Base-by-base conservation (phyloP, 2,329 filamentous ascomycete genomes). In the Aspergillus fumigatiaffinis region DNA sequence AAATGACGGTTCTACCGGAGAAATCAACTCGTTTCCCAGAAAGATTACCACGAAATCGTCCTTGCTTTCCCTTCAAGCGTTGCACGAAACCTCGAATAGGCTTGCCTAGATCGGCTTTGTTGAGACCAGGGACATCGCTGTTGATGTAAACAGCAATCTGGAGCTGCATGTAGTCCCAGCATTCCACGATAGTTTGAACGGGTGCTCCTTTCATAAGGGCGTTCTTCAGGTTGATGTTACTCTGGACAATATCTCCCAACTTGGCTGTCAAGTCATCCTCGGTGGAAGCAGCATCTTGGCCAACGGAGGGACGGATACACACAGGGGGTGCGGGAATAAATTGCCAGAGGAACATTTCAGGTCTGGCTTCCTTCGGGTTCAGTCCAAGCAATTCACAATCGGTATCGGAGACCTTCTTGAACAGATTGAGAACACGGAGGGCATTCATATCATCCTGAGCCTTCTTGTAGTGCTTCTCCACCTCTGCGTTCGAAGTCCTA, bases 11-110 rank as follows among this genome's bases (percentile, higher is more conserved):
- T 73, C 94, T 87, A 20, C 92, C 94, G 10, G 94, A 99, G 75
- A 97, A 99, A 72, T 99, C 93, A 54, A 99, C 94, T 83, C 94
- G 93, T 76, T 99, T 99, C 71, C 94, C 94, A 0, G 93, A 97
- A 58, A 99, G 76, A 68, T 99, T 99, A 57, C 95, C 94, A 77
- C 94, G 88, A 76, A 99, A 99, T 54, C 94, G 90, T 54, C 94
- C 94, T 71, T 97, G 93, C 71, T 99, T 99, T 65, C 94, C 94
- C 77, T 99, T 99, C 50, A 99, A 76, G 17, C 94, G 87, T 75
- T 97, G 94, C 60, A 93, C 96, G 71, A 99, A 95, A 20, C 94
- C 94, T 66, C 94, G 86, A 67, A 94, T 95, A 0, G 90, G 85
- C 73, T 96, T 97, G 57, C 91, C 90, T 59, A 92, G 88, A 8